Conservation (phyloP, 1,284 basidiomycete genomes). For the Trametes sp. region DNA sequence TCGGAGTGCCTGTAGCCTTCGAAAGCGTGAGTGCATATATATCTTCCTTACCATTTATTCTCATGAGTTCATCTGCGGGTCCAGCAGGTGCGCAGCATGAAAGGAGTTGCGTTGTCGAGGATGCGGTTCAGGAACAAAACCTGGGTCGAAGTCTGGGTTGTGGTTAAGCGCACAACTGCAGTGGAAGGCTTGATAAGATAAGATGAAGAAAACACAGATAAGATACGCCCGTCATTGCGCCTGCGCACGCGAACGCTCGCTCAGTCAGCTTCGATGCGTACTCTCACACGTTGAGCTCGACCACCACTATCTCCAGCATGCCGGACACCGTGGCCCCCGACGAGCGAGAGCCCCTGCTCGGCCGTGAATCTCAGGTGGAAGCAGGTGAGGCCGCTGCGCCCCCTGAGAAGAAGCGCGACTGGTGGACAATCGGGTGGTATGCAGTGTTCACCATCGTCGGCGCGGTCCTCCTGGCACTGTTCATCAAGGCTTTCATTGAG, state of each 20-base stretch:
- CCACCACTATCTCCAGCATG: conserved; percentile 16
- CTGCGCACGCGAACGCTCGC: conserved; percentile 3
- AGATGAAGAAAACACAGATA: neutral
- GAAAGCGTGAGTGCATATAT: no score
- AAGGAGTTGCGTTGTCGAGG: no score
- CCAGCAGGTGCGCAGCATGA: no score
- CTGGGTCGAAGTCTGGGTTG: no score
- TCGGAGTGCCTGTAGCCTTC: no score
- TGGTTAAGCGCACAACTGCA: neutral
- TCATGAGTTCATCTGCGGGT: no score
- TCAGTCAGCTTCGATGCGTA: no score
- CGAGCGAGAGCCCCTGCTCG: conserved; percentile 29
- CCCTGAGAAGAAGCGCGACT: conserved; percentile 38
- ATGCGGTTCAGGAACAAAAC: no score
- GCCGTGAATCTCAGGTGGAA: conserved; percentile 20
- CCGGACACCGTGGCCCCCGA: conserved; percentile 19
- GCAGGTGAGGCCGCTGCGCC: conserved; percentile 22
- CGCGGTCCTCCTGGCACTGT: conserved; percentile 52
- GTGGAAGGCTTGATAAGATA: neutral
- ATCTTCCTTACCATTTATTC: no score
- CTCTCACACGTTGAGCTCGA: conserved; percentile 5
- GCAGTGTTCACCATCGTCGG: conserved; percentile 44
- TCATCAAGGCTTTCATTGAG: conserved; percentile 76
- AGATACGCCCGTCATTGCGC: conserved; percentile 7
- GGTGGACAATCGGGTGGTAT: conserved; percentile 44